Evolutionary conservation across 331 rosid genomes (phyloP).

Genomic region (Spiraea crenata): DNA sequence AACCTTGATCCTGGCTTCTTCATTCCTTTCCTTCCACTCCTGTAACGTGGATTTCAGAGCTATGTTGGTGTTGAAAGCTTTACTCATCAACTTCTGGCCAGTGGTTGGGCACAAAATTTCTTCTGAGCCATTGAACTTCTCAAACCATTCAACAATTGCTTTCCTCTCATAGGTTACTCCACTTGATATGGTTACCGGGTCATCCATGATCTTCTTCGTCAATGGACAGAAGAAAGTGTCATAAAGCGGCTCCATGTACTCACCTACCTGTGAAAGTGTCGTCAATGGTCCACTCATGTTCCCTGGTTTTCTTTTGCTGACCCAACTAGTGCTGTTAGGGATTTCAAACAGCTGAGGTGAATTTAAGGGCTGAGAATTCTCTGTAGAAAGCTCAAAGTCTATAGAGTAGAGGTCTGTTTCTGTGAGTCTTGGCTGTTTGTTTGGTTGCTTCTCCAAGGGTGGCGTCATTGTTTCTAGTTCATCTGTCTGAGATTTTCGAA

Average conservation of each 20-base stretch:
- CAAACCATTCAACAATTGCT: constrained; percentile 44
- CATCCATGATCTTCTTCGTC: constrained; percentile 41
- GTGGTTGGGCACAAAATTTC: constrained; percentile 41
- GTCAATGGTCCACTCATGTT: constrained; percentile 9
- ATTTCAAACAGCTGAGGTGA: constrained; percentile 4
- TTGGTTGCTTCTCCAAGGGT: constrained; percentile 20
- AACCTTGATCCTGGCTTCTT: constrained; percentile 37
- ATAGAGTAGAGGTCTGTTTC: constrained; percentile 48
- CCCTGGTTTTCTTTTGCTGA: constrained; percentile 14
- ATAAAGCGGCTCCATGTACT: constrained; percentile 39
- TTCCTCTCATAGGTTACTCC: constrained; percentile 45
- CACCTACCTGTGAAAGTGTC: constrained; percentile 19
- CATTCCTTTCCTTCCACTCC: constrained; percentile 52
- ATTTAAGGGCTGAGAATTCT: constrained; percentile 16
- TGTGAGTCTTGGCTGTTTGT: constrained; percentile 13
- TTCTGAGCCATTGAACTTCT: constrained; percentile 17
- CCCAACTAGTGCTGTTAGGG: not conserved
- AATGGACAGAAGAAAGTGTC: constrained; percentile 49
- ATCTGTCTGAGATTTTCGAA: constrained; percentile 5
- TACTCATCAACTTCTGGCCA: constrained; percentile 32
- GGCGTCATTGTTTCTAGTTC: not conserved
- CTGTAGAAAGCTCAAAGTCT: too few relatives aligned
- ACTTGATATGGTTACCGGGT: constrained; percentile 43
- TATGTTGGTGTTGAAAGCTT: constrained; percentile 28
- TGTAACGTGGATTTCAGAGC: constrained; percentile 41